Conservation (phyloP, 2,329 filamentous ascomycete species). For the Paracoccidioides brasiliensis region DNA sequence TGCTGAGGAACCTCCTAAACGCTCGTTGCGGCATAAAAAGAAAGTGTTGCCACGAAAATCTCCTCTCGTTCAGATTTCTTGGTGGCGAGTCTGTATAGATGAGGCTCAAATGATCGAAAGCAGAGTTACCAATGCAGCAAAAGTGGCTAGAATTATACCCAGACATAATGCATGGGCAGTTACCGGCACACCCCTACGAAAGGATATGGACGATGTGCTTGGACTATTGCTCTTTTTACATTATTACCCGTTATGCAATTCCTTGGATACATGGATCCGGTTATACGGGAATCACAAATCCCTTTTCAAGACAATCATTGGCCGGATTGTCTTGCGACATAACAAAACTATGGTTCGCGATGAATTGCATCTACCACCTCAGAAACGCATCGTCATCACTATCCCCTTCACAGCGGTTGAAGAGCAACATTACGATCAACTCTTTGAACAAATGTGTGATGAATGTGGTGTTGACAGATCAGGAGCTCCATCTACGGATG, state of each 20-base stretch:
- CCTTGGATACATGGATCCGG: conserved; percentile 52
- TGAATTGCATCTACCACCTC: conserved; percentile 66
- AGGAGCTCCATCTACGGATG: conserved; percentile 47
- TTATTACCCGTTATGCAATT: conserved; percentile 61
- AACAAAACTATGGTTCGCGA: conserved; percentile 68
- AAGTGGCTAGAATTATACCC: conserved; percentile 65
- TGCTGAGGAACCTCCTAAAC: conserved; percentile 54
- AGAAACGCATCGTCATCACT: conserved; percentile 76
- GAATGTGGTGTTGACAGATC: conserved; percentile 51
- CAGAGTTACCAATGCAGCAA: conserved; percentile 70
- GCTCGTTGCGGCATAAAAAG: conserved; percentile 52
- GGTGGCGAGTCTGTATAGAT: conserved; percentile 69
- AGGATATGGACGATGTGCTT: conserved; percentile 63
- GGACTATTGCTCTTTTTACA: conserved; percentile 71
- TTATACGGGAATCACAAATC: conserved; percentile 49
- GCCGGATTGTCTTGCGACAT: conserved; percentile 63
- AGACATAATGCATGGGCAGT: conserved; percentile 83
- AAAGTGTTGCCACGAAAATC: conserved; percentile 56
- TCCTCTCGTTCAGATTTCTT: conserved; percentile 66
- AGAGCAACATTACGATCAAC: conserved; percentile 69
- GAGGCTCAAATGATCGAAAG: conserved; percentile 83
- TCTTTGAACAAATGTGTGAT: conserved; percentile 64
- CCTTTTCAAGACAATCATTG: conserved; percentile 57
- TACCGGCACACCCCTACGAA: conserved; percentile 77
- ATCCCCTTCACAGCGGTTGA: conserved; percentile 84